Percentiles rank a stretch among this genome's conserved stretches.
phyloP scores from a whole-genome alignment of 1,284 basidiomycete genomes.

The Polyporus tsugae region DNA sequence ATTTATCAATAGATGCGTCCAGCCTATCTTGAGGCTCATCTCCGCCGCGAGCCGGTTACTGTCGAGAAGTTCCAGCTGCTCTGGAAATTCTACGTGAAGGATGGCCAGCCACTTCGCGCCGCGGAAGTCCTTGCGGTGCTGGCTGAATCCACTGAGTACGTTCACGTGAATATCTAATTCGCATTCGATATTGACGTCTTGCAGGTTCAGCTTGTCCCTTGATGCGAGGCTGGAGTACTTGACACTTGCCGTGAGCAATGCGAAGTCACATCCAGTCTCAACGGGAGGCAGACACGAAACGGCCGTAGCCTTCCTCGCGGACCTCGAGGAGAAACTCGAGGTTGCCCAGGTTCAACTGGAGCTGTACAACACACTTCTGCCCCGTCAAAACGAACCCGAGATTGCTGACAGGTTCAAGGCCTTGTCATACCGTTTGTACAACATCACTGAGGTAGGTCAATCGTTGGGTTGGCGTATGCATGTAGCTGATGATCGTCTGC shows the following conservation, averaged over 20 bases:
- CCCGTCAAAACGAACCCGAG: slow-evolving; percentile 66
- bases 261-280: slow-evolving; percentile 90
- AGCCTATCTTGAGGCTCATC: slow-evolving; percentile 87
- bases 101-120: slow-evolving; percentile 85
- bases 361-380: slow-evolving; percentile 73
- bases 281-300: slow-evolving; percentile 80
- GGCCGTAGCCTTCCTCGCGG: slow-evolving; percentile 90
- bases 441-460: slow-evolving; percentile 71
- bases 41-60: slow-evolving; percentile 83
- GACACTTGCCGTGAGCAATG: slow-evolving; percentile 93
- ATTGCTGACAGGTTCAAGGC: slow-evolving; percentile 63
- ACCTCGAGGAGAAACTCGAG: slow-evolving; percentile 95
- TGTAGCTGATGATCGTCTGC: not conserved
- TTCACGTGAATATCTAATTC: slow-evolving; percentile 7
- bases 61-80: slow-evolving; percentile 89
- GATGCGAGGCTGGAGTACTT: slow-evolving; percentile 86
- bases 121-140: slow-evolving; percentile 88
- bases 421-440: slow-evolving; percentile 65
- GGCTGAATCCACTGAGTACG: slow-evolving; percentile 88
- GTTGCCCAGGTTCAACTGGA: slow-evolving; percentile 97
- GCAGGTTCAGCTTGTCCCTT: slow-evolving; percentile 75
- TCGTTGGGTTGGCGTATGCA: slow-evolving; percentile 1
- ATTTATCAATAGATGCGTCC: slow-evolving; percentile 72
- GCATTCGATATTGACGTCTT: slow-evolving; percentile 6
- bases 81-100: slow-evolving; percentile 97